phyloP scores from a whole-genome alignment of 108 stramenopile genomes.

The Skeletonema tropicum region DNA sequence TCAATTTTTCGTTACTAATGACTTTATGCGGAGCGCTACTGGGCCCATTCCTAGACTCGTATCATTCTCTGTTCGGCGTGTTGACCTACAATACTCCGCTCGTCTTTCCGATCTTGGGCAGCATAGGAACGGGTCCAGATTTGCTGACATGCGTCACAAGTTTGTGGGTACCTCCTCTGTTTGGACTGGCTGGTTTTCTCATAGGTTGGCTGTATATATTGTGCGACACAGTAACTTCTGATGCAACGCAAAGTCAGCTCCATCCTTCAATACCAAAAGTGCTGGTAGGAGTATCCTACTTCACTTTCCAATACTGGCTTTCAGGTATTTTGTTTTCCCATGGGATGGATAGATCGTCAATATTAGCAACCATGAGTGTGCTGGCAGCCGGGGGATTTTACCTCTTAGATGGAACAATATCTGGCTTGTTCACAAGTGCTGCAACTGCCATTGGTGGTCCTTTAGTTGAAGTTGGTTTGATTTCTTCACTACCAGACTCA shows the following conservation, averaged over 20 bases:
- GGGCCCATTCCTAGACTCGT: slow-evolving; percentile 88
- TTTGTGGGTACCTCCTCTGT: slow-evolving; percentile 87
- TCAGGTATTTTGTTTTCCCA: slow-evolving; percentile 60
- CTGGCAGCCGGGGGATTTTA: slow-evolving; percentile 69
- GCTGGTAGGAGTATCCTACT: slow-evolving; percentile 76
- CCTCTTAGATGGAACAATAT: slow-evolving; percentile 65
- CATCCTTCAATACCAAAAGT: slow-evolving; percentile 54
- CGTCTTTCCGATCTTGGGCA: slow-evolving; percentile 52
- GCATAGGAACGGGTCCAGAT: slow-evolving; percentile 41
- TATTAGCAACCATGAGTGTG: slow-evolving; percentile 72
- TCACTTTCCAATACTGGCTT: slow-evolving; percentile 90
- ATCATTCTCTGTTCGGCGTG: slow-evolving; percentile 82
- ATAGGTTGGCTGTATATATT: slow-evolving; percentile 88
- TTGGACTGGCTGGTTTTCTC: slow-evolving; percentile 83
- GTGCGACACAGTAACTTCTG: slow-evolving; percentile 49
- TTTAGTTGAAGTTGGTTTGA: slow-evolving; percentile 75
- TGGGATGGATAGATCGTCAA: slow-evolving; percentile 56
- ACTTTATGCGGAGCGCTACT: slow-evolving; percentile 69
- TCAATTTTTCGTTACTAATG: slow-evolving; percentile 67
- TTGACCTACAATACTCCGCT: slow-evolving; percentile 80
- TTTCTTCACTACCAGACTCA: slow-evolving; percentile 41
- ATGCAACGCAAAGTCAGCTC: slow-evolving; percentile 10
- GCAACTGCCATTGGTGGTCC: slow-evolving; percentile 87
- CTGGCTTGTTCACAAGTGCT: slow-evolving; percentile 67
- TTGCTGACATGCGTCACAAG: slow-evolving; percentile 64